These are phyloP conservation scores for Xerocomus amazonicus DNA, from an alignment of 1,284 basidiomycete species.

Conservation along the genomic window DNA sequence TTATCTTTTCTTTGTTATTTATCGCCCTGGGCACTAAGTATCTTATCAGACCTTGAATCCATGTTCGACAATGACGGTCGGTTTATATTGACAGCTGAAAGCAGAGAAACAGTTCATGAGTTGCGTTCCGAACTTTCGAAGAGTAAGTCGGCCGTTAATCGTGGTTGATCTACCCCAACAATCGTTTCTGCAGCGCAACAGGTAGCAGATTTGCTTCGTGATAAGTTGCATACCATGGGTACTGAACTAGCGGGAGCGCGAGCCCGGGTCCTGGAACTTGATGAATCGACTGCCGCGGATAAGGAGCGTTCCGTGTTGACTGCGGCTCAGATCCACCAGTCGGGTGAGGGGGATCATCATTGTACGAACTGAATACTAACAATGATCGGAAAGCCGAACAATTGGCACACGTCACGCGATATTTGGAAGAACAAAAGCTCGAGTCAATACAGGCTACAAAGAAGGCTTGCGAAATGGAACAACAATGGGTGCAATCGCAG, in stretches of 20 bases:
- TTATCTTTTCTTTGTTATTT: neutral
- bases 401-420: slow-evolving; percentile 22
- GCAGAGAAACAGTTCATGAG: slow-evolving; percentile 36
- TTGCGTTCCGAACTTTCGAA: slow-evolving; percentile 36
- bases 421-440: slow-evolving; percentile 29
- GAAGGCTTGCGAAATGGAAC: slow-evolving; percentile 27
- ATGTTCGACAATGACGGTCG: slow-evolving; percentile 31
- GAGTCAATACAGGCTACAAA: slow-evolving; percentile 26
- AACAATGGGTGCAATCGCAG: slow-evolving; percentile 23
- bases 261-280: slow-evolving; percentile 39
- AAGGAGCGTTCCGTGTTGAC: slow-evolving; percentile 28
- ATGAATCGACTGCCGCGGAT: slow-evolving; percentile 33
- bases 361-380: slow-evolving; percentile 13
- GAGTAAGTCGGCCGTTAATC: slow-evolving; percentile 31
- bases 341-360: slow-evolving; percentile 25
- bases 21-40: neutral
- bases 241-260: slow-evolving; percentile 43
- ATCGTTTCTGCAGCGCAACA: slow-evolving; percentile 41
- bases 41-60: slow-evolving; percentile 30
- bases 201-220: slow-evolving; percentile 50
- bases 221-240: slow-evolving; percentile 45
- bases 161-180: slow-evolving; percentile 24
- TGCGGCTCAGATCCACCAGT: slow-evolving; percentile 22
- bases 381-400: slow-evolving; percentile 20
- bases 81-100: slow-evolving; percentile 29